Base-by-base conservation (phyloP, 345 rosid genomes). In the Gossypium turneri region DNA sequence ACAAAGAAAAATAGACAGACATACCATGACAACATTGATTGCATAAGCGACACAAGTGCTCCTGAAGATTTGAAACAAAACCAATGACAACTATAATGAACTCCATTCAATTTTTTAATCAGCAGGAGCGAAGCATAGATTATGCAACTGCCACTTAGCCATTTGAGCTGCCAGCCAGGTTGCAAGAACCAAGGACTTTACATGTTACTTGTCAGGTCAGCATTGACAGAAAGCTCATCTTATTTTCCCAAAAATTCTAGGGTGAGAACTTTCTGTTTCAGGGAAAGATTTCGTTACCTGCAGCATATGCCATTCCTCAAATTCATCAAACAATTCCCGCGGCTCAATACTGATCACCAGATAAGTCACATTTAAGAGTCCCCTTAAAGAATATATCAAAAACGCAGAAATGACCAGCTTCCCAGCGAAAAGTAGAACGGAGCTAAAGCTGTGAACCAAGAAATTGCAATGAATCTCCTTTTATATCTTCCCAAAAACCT, bases 271-370 rank as follows among this genome's bases (percentile, higher is more conserved):
- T 34, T 79, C 53, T 62, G 60, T 45, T 77, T 25, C 29, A 59
- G 65, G 3, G 59, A 76, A 59, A 56, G 73, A 67, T 59, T 75
- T 69, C 85, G 92, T 86, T 88, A 84, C 98, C 97, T 94, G 94
- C 99, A 95, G 93, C 99, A 93, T 90, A 81, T 90, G 86, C 97
- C 98, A 95, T 81, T 95, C 97, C 83, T 95, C 99, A 79, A 93
- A 89, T 86, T 95, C 98, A 77, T 93, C 97, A 47, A 93, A 95
- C 84, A 93, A 80, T 85, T 93, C 97, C 88, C 90, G 81, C 80
- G 90, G 83, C 85, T 95, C 97, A 25, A 93, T 93, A 90, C 97
- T 93, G 84, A 61, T 34, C 76, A 83, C 74, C 79, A 77, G 55
- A 81, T 34, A 64, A 25, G 76, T 59, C 63, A 73, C 25, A 66